Percentiles rank a stretch among this genome's conserved stretches.
Conservation (phyloP, 192 early-diverging fungal species). For the Backusella sp. region DNA sequence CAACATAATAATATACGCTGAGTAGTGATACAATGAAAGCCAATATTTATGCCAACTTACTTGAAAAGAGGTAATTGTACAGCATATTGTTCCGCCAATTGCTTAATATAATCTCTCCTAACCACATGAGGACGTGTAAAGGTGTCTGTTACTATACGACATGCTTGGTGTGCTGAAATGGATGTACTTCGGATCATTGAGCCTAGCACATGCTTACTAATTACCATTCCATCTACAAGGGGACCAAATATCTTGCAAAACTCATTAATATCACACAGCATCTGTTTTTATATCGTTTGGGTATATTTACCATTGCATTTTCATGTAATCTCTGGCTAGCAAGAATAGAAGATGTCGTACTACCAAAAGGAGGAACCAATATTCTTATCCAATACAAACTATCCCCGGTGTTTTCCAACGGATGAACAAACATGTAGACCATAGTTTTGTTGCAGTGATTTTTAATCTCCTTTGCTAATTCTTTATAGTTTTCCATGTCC, state of each 20-base stretch:
- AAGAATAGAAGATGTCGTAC: conserved; percentile 8
- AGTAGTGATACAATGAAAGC: not conserved
- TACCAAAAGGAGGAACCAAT: conserved; percentile 35
- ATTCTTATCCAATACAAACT: conserved; percentile 71
- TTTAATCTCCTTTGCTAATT: conserved; percentile 43
- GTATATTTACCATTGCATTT: conserved; percentile 45
- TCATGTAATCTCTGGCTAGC: conserved; percentile 39
- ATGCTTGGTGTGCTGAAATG: conserved; percentile 61
- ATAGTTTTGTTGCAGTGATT: conserved; percentile 24
- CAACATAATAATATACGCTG: no score
- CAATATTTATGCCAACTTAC: conserved; percentile 25
- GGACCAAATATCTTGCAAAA: conserved; percentile 57
- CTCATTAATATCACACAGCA: not conserved
- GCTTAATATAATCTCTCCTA: conserved; percentile 44
- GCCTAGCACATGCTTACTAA: conserved; percentile 66
- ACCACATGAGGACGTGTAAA: conserved; percentile 54
- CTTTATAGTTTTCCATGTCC: conserved; percentile 44
- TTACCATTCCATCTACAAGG: conserved; percentile 70
- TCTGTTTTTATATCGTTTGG: no score
- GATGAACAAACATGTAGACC: conserved; percentile 68
- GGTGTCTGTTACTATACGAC: conserved; percentile 47
- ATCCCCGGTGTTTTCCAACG: conserved; percentile 51
- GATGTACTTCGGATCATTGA: conserved; percentile 70
- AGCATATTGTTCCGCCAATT: conserved; percentile 32
- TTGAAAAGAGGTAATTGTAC: conserved; percentile 31